phyloP scores from a whole-genome alignment of 2,329 filamentous ascomycete genomes.

The Colletotrichum sp. region DNA sequence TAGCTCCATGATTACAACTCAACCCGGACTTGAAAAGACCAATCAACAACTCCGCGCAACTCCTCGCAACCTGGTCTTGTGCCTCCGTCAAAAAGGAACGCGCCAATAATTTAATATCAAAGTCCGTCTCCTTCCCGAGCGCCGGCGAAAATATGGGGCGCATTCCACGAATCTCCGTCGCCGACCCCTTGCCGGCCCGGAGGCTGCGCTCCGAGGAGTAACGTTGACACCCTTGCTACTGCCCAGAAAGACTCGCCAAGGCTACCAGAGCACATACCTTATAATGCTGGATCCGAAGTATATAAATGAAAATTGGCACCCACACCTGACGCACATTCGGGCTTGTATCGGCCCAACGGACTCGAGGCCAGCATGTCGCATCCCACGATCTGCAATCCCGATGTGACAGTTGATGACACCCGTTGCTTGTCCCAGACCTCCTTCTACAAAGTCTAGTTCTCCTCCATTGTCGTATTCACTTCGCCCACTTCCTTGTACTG shows the following conservation, averaged over 20 bases:
- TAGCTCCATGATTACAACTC: not conserved
- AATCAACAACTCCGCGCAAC: not conserved
- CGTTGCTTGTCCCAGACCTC: not conserved
- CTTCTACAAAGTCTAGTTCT: not conserved
- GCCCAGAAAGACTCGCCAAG: not conserved
- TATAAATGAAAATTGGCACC: not conserved
- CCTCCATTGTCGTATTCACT: not conserved
- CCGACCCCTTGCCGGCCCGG: not conserved
- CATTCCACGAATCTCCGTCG: conserved; percentile 3
- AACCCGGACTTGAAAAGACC: not conserved
- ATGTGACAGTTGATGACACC: not conserved
- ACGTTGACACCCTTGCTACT: not conserved
- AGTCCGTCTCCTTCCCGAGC: not conserved
- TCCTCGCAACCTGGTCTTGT: not conserved
- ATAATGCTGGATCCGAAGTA: not conserved
- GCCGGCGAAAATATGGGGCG: not conserved
- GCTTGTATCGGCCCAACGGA: not conserved
- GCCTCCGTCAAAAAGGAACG: not conserved
- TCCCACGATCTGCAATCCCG: not conserved
- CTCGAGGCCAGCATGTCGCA: not conserved
- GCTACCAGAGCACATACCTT: not conserved
- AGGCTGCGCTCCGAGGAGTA: not conserved
- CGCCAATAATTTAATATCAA: not conserved
- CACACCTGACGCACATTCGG: not conserved
- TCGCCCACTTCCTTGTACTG: not conserved